Evolutionary conservation across 331 rosid species (phyloP).

Genomic region (Rosa hybrid): DNA sequence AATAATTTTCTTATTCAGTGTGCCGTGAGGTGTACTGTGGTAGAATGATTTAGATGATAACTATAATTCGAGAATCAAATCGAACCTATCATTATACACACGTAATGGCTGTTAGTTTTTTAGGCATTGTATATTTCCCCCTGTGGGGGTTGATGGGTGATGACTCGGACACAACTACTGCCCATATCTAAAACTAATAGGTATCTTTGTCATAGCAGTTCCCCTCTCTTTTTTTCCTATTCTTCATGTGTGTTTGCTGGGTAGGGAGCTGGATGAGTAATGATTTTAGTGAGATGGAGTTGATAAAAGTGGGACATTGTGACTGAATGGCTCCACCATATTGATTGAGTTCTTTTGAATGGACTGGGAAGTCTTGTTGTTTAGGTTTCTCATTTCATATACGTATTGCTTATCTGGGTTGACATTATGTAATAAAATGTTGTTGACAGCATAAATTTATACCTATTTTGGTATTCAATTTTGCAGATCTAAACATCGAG

Average conservation of each 20-base stretch:
- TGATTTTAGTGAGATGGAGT: not conserved
- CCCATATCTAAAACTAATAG: not conserved
- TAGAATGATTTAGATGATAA: not conserved
- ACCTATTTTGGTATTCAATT: conserved; percentile 7
- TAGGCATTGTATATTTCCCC: no score
- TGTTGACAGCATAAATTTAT: not conserved
- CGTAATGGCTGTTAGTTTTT: not conserved
- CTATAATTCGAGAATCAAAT: not conserved
- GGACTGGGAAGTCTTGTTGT: not conserved
- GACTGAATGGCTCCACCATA: not conserved
- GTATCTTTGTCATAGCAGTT: not conserved
- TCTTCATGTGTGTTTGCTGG: not conserved
- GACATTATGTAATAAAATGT: not conserved
- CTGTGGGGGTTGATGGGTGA: not conserved
- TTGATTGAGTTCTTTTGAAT: not conserved
- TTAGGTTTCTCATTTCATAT: not conserved
- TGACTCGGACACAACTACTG: not conserved
- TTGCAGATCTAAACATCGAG: conserved; percentile 76
- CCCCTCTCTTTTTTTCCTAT: not conserved
- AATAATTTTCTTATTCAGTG: not conserved
- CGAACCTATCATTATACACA: not conserved
- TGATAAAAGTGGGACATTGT: not conserved
- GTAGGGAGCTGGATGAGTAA: not conserved
- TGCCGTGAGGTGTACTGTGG: not conserved
- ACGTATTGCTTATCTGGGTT: conserved; percentile 5